A percentile compares a stretch with the other conserved stretches of the same genome.
Conservation (phyloP, 148 eudicot genomes). For the Dianthus caryophyllus region DNA sequence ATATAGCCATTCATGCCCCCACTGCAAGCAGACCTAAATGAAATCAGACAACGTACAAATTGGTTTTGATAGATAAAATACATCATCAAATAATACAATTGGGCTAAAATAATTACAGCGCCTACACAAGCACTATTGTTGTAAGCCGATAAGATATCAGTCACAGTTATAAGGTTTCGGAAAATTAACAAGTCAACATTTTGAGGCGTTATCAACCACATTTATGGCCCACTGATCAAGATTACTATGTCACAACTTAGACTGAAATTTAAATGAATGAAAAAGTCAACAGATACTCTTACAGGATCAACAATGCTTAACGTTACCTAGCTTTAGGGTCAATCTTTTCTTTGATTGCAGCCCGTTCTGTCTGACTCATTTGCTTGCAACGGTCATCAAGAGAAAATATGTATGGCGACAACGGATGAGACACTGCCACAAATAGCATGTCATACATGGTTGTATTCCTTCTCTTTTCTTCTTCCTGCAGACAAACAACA, state of each 20-base stretch:
- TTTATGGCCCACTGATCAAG: no score
- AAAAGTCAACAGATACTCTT: background rate
- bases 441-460: conserved; percentile 79
- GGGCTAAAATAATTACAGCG: background rate
- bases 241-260: no score
- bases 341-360: conserved; percentile 49
- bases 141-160: no score
- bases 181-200: no score
- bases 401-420: conserved; percentile 85
- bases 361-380: conserved; percentile 49
- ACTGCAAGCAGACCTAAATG: conserved; percentile 58
- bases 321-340: conserved; percentile 85
- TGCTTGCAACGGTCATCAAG: conserved; percentile 88
- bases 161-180: no score
- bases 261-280: background rate
- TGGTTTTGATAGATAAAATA: conserved; percentile 13
- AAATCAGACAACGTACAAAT: conserved; percentile 34
- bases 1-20: conserved; percentile 97
- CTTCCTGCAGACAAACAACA: conserved; percentile 42
- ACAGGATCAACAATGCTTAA: background rate
- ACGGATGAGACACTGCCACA: conserved; percentile 67
- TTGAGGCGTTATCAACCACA: no score
- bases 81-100: background rate
- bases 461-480: conserved; percentile 87
- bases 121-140: background rate